phyloP scores from a whole-genome alignment of 2,329 filamentous ascomycete genomes.

The Chalaropsis ovoidea region DNA sequence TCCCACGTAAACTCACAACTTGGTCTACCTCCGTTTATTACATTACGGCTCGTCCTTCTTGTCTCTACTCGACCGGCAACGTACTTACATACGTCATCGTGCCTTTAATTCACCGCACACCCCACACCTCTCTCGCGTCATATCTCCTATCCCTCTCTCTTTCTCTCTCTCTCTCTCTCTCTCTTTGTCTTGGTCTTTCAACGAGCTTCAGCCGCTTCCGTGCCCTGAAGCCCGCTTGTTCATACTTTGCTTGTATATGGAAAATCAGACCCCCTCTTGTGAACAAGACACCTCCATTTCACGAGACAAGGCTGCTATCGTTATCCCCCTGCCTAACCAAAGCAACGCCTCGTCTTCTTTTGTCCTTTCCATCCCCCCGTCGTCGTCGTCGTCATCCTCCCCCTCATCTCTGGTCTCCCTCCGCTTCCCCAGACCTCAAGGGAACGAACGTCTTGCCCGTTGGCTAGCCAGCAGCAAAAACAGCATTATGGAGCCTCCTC shows the following conservation, averaged over 20 bases:
- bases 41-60: slow-evolving; percentile 14
- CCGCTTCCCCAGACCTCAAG: slow-evolving; percentile 48
- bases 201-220: slow-evolving; percentile 12
- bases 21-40: background rate
- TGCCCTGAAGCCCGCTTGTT: slow-evolving; percentile 19
- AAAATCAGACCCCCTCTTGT: slow-evolving; percentile 12
- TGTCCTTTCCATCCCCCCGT: slow-evolving; percentile 16
- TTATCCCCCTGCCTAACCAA: background rate
- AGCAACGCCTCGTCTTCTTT: slow-evolving; percentile 13
- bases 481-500: slow-evolving; percentile 40
- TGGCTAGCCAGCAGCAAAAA: slow-evolving; percentile 50
- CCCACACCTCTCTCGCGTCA: background rate
- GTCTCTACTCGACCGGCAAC: slow-evolving; percentile 1
- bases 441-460: slow-evolving; percentile 46
- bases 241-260: slow-evolving; percentile 20
- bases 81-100: slow-evolving; percentile 9
- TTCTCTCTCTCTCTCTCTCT: background rate
- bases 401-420: slow-evolving; percentile 40
- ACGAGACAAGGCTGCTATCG: slow-evolving; percentile 4
- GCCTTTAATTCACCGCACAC: background rate
- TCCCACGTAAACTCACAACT: background rate
- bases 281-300: slow-evolving; percentile 19
- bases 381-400: slow-evolving; percentile 5
- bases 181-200: background rate
- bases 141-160: background rate